Conservation (phyloP, 495 filamentous ascomycete species). For the Aspergillus bridgeri region DNA sequence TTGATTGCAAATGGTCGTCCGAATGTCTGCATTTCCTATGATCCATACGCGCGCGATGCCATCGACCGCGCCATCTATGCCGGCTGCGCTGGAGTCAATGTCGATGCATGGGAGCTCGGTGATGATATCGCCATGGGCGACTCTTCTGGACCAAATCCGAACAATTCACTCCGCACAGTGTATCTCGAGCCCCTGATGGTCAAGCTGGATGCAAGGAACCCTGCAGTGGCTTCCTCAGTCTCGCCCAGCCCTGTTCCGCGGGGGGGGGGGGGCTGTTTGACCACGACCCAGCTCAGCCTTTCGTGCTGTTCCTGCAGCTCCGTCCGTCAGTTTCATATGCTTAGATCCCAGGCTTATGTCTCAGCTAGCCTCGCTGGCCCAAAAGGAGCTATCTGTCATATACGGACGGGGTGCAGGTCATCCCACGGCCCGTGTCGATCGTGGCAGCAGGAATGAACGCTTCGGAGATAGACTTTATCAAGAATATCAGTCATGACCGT, state of each 20-base stretch:
- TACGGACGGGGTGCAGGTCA: conserved; percentile 43
- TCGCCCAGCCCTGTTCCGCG: conserved; percentile 20
- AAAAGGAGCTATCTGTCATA: conserved; percentile 56
- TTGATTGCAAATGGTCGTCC: conserved; percentile 13
- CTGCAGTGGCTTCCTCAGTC: conserved; percentile 8
- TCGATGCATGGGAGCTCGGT: conserved; percentile 65
- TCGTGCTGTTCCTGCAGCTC: conserved; percentile 35
- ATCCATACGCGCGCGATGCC: conserved; percentile 66
- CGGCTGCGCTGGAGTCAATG: conserved; percentile 65
- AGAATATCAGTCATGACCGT: conserved; percentile 28
- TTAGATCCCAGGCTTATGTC: conserved; percentile 43
- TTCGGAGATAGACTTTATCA: conserved; percentile 42
- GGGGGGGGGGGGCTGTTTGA: conserved; percentile 68
- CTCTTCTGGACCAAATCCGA: conserved; percentile 45
- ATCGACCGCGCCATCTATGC: conserved; percentile 49
- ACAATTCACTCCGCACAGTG: conserved; percentile 57
- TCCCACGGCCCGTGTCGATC: conserved; percentile 61
- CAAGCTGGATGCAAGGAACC: conserved; percentile 54
- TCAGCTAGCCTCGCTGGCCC: conserved; percentile 56
- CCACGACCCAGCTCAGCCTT: conserved; percentile 20
- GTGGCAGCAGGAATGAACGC: conserved; percentile 64
- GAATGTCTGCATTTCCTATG: conserved; percentile 63
- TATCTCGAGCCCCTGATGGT: conserved; percentile 63
- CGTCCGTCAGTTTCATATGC: conserved; percentile 43
- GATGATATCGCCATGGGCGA: conserved; percentile 56